Conservation (phyloP, 805 yeast genomes). For the Candida schatavii region DNA sequence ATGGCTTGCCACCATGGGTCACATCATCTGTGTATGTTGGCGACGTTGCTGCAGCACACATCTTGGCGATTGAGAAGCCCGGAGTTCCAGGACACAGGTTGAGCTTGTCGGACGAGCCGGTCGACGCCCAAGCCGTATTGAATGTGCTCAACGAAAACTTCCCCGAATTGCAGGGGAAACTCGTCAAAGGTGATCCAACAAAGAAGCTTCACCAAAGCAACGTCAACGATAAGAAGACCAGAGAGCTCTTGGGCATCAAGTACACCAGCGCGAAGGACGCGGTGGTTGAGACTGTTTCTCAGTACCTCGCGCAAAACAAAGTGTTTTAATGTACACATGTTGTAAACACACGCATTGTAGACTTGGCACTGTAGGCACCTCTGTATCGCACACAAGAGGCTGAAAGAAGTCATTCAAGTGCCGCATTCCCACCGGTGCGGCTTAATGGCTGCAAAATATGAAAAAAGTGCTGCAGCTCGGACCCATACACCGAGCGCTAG, state of each 20-base stretch:
- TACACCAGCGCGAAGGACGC: conserved; percentile 12
- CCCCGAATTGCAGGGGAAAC: conserved; percentile 14
- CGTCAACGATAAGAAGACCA: conserved; percentile 2
- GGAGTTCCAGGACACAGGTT: conserved; percentile 22
- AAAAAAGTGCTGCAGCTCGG: no score
- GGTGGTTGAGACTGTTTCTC: conserved; percentile 17
- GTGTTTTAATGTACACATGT: no score
- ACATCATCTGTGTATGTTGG: conserved; percentile 20
- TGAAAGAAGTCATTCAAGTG: no score
- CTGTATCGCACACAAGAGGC: no score
- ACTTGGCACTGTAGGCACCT: no score
- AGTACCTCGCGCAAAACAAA: conserved; percentile 12
- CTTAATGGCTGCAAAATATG: no score
- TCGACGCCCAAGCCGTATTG: conserved; percentile 19
- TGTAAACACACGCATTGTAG: no score
- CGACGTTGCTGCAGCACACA: conserved; percentile 23
- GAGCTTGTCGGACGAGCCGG: conserved; percentile 20
- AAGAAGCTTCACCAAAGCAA: conserved; percentile 2
- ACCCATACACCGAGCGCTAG: no score
- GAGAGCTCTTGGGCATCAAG: conserved; percentile 3
- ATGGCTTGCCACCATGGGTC: conserved; percentile 13
- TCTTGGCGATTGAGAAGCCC: conserved; percentile 17
- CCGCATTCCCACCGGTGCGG: no score
- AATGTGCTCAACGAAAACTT: conserved; percentile 19
- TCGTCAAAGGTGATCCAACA: conserved; percentile 8